phyloP scores from a whole-genome alignment of 768 basidiomycete genomes.

The Boletus subcaerulescens region DNA sequence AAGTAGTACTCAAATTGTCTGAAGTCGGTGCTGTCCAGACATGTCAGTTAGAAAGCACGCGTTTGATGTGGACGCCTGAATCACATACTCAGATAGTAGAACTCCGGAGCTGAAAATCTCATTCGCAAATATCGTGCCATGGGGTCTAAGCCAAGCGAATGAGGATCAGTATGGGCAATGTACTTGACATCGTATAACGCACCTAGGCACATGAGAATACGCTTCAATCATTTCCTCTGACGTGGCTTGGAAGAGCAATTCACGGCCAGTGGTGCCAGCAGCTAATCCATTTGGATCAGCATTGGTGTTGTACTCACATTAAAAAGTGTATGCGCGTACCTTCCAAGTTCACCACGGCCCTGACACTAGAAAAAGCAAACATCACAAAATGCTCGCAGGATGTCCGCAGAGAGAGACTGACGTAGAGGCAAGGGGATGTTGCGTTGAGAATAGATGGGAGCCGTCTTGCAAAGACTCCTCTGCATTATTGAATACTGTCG shows the following conservation, averaged over 20 bases:
- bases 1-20: conserved; percentile 90
- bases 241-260: conserved; percentile 93
- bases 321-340: conserved; percentile 38
- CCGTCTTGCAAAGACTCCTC: conserved; percentile 96
- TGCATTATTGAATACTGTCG: conserved; percentile 86
- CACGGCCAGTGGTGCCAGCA: conserved; percentile 83
- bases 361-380: conserved; percentile 49
- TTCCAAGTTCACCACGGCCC: conserved; percentile 89
- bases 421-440: conserved; percentile 74
- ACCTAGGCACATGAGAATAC: conserved; percentile 82
- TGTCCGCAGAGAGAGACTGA: conserved; percentile 33
- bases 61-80: not conserved
- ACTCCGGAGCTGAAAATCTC: conserved; percentile 93
- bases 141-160: conserved; percentile 51
- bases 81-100: conserved; percentile 77
- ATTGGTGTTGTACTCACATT: not conserved
- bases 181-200: conserved; percentile 2
- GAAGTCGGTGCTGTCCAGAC: conserved; percentile 76
- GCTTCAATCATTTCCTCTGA: conserved; percentile 93
- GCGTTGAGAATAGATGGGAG: conserved; percentile 89
- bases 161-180: not conserved
- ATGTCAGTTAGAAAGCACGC: conserved; percentile 11
- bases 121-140: conserved; percentile 85
- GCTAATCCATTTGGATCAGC: conserved; percentile 40
- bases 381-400: not conserved